Percentiles rank a stretch among this genome's conserved stretches.
These are phyloP conservation scores for Neonectria ditissima DNA, from an alignment of 2,329 filamentous ascomycete genomes.

Conservation along the genomic window DNA sequence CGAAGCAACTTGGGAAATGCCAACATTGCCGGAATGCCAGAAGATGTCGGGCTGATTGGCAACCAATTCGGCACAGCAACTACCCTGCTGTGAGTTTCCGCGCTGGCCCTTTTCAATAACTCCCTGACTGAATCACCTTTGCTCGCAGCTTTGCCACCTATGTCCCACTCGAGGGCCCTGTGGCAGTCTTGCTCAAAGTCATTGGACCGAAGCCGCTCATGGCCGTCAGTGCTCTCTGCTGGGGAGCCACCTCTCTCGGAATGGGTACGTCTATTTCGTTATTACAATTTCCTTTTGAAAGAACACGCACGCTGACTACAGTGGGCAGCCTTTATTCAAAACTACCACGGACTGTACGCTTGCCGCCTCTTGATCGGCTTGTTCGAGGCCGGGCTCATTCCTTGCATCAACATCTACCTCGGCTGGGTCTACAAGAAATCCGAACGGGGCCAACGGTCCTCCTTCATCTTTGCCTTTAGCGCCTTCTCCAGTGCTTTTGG, in stretches of 20 bases:
- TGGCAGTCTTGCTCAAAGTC: constrained; percentile 46
- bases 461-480: constrained; percentile 55
- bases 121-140: neutral
- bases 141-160: constrained; percentile 44
- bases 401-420: constrained; percentile 37
- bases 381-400: constrained; percentile 38
- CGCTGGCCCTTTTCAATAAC: too few species aligned
- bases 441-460: constrained; percentile 42
- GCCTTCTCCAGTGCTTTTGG: constrained; percentile 56
- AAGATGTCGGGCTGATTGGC: constrained; percentile 46
- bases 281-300: neutral
- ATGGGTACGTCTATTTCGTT: constrained; percentile 26
- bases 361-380: constrained; percentile 32
- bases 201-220: constrained; percentile 47
- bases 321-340: constrained; percentile 26
- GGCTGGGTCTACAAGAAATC: constrained; percentile 35
- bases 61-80: constrained; percentile 48
- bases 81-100: constrained; percentile 35
- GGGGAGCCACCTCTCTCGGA: constrained; percentile 36
- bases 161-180: constrained; percentile 48
- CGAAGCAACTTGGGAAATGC: constrained; percentile 47
- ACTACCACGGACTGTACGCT: constrained; percentile 40
- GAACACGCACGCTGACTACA: neutral
- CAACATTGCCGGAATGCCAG: constrained; percentile 46
- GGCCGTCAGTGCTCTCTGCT: constrained; percentile 30